These are phyloP conservation scores for Blepharisma stoltei DNA, from an alignment of 73 alveolate genomes.

Conservation along the genomic window DNA sequence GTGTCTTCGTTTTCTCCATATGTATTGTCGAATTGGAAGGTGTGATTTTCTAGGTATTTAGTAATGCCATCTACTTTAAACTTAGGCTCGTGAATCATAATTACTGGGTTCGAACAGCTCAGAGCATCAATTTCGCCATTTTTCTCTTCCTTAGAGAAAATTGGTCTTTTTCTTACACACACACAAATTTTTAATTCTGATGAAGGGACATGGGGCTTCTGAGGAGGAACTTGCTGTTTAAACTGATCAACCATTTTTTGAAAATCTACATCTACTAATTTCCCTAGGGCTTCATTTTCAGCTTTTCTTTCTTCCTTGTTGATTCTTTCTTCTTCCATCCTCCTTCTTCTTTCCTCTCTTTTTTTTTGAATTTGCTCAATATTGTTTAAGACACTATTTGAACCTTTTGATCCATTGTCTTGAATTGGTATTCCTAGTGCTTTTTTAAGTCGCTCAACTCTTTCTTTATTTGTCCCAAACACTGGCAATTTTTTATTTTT, in stretches of 20 bases:
- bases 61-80: slow-evolving; percentile 96
- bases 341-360: slow-evolving; percentile 79
- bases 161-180: slow-evolving; percentile 99
- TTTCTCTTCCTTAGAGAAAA: slow-evolving; percentile 90
- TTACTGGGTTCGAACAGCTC: slow-evolving; percentile 44
- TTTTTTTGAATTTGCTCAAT: slow-evolving; percentile 65
- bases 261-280: slow-evolving; percentile 77
- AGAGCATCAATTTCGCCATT: slow-evolving; percentile 48
- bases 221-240: slow-evolving; percentile 47
- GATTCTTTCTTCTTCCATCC: slow-evolving; percentile 77
- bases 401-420: slow-evolving; percentile 32
- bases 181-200: slow-evolving; percentile 87
- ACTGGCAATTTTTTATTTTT: slow-evolving; percentile 74
- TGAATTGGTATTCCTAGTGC: slow-evolving; percentile 53
- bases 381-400: slow-evolving; percentile 72
- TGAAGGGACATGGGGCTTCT: slow-evolving; percentile 55
- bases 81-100: slow-evolving; percentile 95
- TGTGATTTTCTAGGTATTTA: slow-evolving; percentile 92
- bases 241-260: slow-evolving; percentile 72
- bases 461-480: slow-evolving; percentile 81
- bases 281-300: slow-evolving; percentile 70
- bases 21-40: slow-evolving; percentile 83
- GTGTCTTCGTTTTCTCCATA: slow-evolving; percentile 75
- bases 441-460: slow-evolving; percentile 77
- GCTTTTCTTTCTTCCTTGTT: slow-evolving; percentile 69